phyloP scores from a whole-genome alignment of 202 grass and related monocot species.

The Schoenoplectus triqueter region DNA sequence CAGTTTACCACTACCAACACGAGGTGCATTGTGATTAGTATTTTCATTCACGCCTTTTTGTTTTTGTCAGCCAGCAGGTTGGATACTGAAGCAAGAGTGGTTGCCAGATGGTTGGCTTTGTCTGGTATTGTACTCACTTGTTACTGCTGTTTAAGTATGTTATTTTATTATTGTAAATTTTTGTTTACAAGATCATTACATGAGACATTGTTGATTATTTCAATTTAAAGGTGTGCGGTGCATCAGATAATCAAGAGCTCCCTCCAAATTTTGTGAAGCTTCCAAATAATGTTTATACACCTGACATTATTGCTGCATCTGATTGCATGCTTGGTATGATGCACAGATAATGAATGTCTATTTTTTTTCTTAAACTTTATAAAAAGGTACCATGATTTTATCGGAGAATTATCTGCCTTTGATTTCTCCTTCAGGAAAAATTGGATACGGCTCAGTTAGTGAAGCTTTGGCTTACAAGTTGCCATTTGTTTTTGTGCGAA shows the following conservation, averaged over 20 bases:
- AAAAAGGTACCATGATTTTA: slow-evolving; percentile 19
- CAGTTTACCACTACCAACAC: neutral
- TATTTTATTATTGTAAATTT: slow-evolving; percentile 20
- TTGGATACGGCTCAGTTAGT: slow-evolving; percentile 92
- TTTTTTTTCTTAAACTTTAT: slow-evolving; percentile 22
- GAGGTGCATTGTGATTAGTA: slow-evolving; percentile 5
- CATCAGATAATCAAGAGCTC: slow-evolving; percentile 81
- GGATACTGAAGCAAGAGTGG: slow-evolving; percentile 89
- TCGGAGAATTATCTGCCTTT: slow-evolving; percentile 26
- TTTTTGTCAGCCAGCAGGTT: slow-evolving; percentile 76
- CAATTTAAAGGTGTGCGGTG: slow-evolving; percentile 82
- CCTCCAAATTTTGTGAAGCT: slow-evolving; percentile 96
- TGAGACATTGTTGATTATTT: slow-evolving; percentile 36
- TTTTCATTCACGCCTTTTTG: slow-evolving; percentile 28
- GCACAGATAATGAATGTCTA: slow-evolving; percentile 13
- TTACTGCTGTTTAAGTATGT: slow-evolving; percentile 17
- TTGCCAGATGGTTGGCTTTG: slow-evolving; percentile 93
- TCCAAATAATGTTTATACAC: slow-evolving; percentile 90
- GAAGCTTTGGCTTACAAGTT: slow-evolving; percentile 94
- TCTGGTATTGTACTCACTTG: slow-evolving; percentile 60
- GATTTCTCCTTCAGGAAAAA: slow-evolving; percentile 68
- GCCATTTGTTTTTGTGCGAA: slow-evolving; percentile 92
- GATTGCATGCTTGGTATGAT: slow-evolving; percentile 98
- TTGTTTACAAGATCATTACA: slow-evolving; percentile 19
- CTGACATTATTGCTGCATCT: slow-evolving; percentile 95